A percentile compares a stretch with the other conserved stretches of the same genome.
phyloP scores from a whole-genome alignment of 345 rosid species.

The Dipteronia sinensis region DNA sequence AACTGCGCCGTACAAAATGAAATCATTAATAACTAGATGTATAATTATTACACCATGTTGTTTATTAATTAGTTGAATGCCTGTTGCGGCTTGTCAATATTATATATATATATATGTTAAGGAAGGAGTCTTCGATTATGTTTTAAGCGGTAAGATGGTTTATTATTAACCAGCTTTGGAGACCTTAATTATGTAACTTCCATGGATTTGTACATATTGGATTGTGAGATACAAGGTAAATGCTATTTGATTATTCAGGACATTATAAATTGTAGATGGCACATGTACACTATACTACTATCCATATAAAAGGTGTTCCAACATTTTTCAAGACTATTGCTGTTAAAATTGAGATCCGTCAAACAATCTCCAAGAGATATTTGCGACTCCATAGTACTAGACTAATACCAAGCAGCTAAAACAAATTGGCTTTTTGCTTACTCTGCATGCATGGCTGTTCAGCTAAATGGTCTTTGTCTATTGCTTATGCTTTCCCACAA shows the following conservation, averaged over 20 bases:
- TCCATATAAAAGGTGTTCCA: background rate
- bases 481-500: background rate
- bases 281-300: background rate
- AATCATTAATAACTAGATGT: background rate
- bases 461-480: background rate
- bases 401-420: background rate
- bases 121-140: too few relatives aligned
- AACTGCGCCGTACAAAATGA: background rate
- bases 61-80: too few relatives aligned
- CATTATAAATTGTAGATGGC: background rate
- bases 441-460: background rate
- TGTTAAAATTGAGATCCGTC: too few relatives aligned
- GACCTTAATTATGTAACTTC: background rate
- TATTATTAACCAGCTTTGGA: background rate
- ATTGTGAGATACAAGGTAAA: background rate
- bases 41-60: background rate
- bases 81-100: too few relatives aligned
- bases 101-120: too few relatives aligned
- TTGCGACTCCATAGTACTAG: background rate
- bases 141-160: too few relatives aligned
- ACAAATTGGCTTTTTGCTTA: background rate
- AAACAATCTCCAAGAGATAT: too few relatives aligned
- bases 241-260: too few relatives aligned
- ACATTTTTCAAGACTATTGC: too few relatives aligned
- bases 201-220: background rate